Conservation (phyloP, 179 eudicot species). For the Silene coronaria region DNA sequence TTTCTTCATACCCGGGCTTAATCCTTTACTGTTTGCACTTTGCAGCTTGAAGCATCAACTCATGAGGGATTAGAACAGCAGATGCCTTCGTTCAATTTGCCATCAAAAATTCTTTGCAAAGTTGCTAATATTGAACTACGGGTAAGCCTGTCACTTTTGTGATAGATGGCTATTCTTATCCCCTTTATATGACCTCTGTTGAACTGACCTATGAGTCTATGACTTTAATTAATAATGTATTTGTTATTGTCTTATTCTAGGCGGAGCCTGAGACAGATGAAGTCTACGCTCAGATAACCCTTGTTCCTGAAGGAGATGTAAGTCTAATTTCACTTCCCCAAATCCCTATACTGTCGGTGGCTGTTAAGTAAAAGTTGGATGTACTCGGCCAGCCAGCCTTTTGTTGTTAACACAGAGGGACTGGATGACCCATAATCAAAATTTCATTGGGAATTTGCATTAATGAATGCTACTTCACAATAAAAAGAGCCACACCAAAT, state of each 20-base stretch:
- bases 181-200: not conserved
- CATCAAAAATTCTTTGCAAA: slow-evolving; percentile 82
- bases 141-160: slow-evolving; percentile 37
- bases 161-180: not conserved
- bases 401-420: not conserved
- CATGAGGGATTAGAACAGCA: slow-evolving; percentile 75
- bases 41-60: slow-evolving; percentile 90
- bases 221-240: slow-evolving; percentile 8
- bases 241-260: slow-evolving; percentile 32
- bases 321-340: slow-evolving; percentile 24
- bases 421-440: not conserved
- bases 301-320: slow-evolving; percentile 73
- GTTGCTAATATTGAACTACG: slow-evolving; percentile 67
- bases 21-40: slow-evolving; percentile 30
- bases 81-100: slow-evolving; percentile 78
- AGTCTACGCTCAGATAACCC: slow-evolving; percentile 80
- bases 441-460: not conserved
- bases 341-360: not conserved
- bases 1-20: not conserved
- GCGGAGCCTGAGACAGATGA: slow-evolving; percentile 93
- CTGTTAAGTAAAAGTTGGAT: no score
- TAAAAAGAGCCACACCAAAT: not conserved
- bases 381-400: not conserved
- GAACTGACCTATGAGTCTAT: slow-evolving; percentile 4
- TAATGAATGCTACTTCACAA: not conserved